Conservation (phyloP, 2,329 filamentous ascomycete genomes). For the Beauveria caledonica region DNA sequence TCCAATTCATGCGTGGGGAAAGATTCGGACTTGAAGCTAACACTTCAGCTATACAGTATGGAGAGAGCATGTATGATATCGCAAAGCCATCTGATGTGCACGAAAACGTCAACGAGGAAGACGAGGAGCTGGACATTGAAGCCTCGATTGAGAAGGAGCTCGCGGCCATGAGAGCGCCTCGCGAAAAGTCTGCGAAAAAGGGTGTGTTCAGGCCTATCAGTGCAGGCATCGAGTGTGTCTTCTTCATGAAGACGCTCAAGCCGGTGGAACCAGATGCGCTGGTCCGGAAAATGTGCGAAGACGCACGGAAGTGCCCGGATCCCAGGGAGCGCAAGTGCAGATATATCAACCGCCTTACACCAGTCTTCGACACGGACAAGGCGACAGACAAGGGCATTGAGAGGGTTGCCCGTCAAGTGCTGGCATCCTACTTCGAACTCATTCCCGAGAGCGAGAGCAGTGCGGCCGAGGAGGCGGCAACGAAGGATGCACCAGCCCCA, state of each 20-base stretch:
- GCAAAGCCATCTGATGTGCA: slow-evolving; percentile 25
- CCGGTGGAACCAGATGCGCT: slow-evolving; percentile 50
- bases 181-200: slow-evolving; percentile 32
- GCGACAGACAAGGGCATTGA: slow-evolving; percentile 62
- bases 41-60: slow-evolving; percentile 44
- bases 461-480: slow-evolving; percentile 7
- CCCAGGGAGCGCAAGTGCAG: slow-evolving; percentile 38
- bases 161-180: slow-evolving; percentile 45
- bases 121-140: slow-evolving; percentile 58
- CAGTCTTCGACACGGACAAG: slow-evolving; percentile 47
- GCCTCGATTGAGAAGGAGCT: slow-evolving; percentile 64
- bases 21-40: not conserved
- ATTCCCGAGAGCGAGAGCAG: slow-evolving; percentile 12
- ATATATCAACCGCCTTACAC: slow-evolving; percentile 52
- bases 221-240: slow-evolving; percentile 51
- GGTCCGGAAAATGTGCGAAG: slow-evolving; percentile 45
- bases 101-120: slow-evolving; percentile 31
- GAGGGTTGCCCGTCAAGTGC: slow-evolving; percentile 53
- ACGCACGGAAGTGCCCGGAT: slow-evolving; percentile 37
- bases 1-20: not conserved
- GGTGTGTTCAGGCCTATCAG: slow-evolving; percentile 45
- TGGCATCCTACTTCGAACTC: slow-evolving; percentile 54
- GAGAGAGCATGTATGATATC: slow-evolving; percentile 51
- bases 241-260: slow-evolving; percentile 50
- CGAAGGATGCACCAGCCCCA: slow-evolving; percentile 3